A percentile compares a stretch with the other conserved stretches of the same genome.
Conservation (phyloP, 1,284 basidiomycete species). For the Macrocystidia cucumis region DNA sequence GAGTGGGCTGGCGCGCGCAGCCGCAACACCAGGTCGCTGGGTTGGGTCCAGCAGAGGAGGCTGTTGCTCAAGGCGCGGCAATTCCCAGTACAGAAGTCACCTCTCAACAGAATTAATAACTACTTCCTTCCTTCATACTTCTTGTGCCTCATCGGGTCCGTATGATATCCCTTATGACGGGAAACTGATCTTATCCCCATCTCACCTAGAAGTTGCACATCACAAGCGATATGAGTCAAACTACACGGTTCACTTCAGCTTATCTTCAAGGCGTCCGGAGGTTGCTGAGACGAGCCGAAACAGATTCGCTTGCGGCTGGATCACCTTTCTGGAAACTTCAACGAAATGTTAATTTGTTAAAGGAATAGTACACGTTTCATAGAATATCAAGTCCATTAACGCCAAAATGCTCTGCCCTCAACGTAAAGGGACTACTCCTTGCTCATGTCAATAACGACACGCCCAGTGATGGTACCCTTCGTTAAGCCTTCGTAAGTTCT, state of each 20-base stretch:
- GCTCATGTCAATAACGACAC: constrained; percentile 12
- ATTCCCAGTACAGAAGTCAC: constrained; percentile 79
- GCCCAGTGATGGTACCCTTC: constrained; percentile 11
- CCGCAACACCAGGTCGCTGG: constrained; percentile 29
- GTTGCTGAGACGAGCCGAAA: not conserved
- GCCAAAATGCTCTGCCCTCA: not conserved
- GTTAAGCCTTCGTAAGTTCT: constrained; percentile 10
- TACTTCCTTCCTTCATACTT: no score
- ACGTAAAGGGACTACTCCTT: not conserved
- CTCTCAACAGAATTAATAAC: constrained; percentile 47
- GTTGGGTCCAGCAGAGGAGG: constrained; percentile 24
- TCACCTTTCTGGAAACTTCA: no score
- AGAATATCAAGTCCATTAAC: not conserved
- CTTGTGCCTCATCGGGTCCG: no score
- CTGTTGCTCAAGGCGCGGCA: constrained; percentile 68
- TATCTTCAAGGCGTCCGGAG: no score
- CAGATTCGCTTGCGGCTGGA: no score
- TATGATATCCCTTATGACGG: no score
- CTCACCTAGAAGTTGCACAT: no score
- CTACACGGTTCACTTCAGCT: no score
- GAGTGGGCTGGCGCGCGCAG: constrained; percentile 34
- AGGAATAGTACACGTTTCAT: not conserved
- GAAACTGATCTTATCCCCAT: no score
- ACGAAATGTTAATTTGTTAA: not conserved
- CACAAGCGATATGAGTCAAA: no score